A percentile compares a stretch with the other conserved stretches of the same genome.
Conservation (phyloP, 768 basidiomycete genomes). For the Tylopilus intermedius region DNA sequence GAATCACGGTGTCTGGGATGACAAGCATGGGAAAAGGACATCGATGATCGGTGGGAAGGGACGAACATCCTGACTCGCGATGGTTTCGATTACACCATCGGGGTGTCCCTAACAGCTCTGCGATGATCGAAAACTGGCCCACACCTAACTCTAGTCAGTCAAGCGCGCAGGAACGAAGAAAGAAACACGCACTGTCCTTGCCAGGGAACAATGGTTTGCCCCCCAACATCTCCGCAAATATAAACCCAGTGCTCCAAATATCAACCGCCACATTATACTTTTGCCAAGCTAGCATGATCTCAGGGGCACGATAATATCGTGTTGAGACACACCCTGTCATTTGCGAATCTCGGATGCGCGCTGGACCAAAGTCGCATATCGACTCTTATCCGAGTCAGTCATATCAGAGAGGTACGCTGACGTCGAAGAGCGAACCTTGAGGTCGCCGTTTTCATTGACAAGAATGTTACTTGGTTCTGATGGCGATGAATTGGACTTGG, state of each 20-base stretch:
- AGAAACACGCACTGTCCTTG: conserved; percentile 83
- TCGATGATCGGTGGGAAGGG: not conserved
- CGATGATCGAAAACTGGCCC: conserved; percentile 99
- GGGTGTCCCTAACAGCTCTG: conserved; percentile 95
- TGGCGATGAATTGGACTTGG: not conserved
- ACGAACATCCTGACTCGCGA: conserved; percentile 92
- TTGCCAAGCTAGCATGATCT: conserved; percentile 99
- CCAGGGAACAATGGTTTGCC: conserved; percentile 98
- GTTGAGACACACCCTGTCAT: conserved; percentile 99
- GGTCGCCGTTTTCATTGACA: conserved; percentile 98
- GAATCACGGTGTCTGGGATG: conserved; percentile 83
- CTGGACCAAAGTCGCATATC: conserved; percentile 99
- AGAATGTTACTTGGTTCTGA: conserved; percentile 98
- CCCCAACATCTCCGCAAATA: conserved; percentile 99
- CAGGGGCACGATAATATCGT: conserved; percentile 96
- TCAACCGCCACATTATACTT: conserved; percentile 99
- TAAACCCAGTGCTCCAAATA: conserved; percentile 99
- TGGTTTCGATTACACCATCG: conserved; percentile 99
- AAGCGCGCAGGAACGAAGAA: not conserved
- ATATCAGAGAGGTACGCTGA: not conserved
- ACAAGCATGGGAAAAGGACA: conserved; percentile 11
- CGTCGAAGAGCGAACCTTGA: conserved; percentile 58
- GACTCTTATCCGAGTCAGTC: conserved; percentile 26
- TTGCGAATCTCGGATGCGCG: conserved; percentile 97
- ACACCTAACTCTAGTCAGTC: conserved; percentile 63